Conservation (phyloP, 2,329 filamentous ascomycete species). For the Sporothrix schenckii region DNA sequence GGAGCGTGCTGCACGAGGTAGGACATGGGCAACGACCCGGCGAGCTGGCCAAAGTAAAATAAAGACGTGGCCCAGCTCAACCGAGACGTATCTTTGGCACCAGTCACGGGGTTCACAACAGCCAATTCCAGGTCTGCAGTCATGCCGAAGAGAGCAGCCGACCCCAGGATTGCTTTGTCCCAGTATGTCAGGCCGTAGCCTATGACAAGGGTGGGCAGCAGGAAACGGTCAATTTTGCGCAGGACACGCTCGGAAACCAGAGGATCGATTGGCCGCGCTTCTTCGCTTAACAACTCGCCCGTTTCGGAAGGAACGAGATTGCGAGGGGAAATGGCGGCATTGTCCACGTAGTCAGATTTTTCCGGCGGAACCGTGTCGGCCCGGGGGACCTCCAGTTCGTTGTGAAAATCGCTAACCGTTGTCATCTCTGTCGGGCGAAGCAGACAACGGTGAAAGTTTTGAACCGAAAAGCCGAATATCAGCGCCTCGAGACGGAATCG, state of each 20-base stretch:
- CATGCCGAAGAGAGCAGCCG: constrained; percentile 73
- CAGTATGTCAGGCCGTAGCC: constrained; percentile 43
- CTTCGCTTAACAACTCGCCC: constrained; percentile 12
- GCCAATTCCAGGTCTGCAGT: constrained; percentile 66
- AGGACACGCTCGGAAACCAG: background rate
- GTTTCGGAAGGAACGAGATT: background rate
- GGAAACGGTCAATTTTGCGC: constrained; percentile 23
- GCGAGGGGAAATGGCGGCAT: background rate
- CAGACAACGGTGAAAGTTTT: background rate
- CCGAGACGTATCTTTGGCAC: constrained; percentile 64
- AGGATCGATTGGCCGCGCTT: constrained; percentile 16
- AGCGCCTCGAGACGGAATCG: background rate
- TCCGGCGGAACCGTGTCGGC: background rate
- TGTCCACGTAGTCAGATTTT: background rate
- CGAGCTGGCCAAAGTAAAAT: constrained; percentile 81
- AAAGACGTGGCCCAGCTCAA: constrained; percentile 77
- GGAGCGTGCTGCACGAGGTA: constrained; percentile 70
- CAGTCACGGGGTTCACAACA: constrained; percentile 49
- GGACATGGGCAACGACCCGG: constrained; percentile 72
- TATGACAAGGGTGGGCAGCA: constrained; percentile 2
- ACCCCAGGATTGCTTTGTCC: constrained; percentile 67
- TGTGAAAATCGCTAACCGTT: background rate
- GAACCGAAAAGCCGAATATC: background rate
- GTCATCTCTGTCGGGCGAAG: background rate
- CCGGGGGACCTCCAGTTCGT: background rate